Base-by-base conservation (phyloP, 805 yeast genomes). In the Ogataea zsoltii region DNA sequence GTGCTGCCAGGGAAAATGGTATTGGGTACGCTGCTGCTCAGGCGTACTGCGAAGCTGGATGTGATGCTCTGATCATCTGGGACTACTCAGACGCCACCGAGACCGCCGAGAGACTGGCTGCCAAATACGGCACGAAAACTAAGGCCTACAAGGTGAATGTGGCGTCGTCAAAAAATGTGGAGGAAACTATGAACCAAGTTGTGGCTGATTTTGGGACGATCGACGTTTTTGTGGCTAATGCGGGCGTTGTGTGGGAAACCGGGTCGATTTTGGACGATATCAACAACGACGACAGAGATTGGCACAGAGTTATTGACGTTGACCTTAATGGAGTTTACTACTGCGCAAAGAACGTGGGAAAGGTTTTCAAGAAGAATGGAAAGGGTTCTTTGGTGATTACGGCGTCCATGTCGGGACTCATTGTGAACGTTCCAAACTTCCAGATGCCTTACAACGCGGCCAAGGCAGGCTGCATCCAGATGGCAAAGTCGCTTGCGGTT, bases 31-130 rank as follows among this genome's bases (percentile, higher is more conserved):
- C 87, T 4, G 85, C 86, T 29, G 95, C 95, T 35, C 86, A 81
- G 63, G 91, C 89, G 2, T 87, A 73, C 58, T 85, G 90, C 40
- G 92, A 87, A 68, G 92, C 92, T 3, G 96, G 96, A 41, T 96
- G 95, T 9, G 85, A 85, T 51, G 62, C 44, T 34, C 79, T 89
- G 28, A 88, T 88, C 38, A 58, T 71, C 38, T 68, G 72, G 67
- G 68, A 58, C 53, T 66, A 52, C 50, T 42, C 42, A 34, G 66
- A 57, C 48, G 53, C 60, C 33, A 40, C 55, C 3, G 55, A 51
- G 32, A 49, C 60, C 13, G 50, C 53, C 29, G 51, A 46, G 21
- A 34, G 28, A 10, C 44, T 61, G n/a, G 42, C 51, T 4, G 32
- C 41, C 55, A 62, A 53, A 58, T 66, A 53, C 42, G 62, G 63